Evolutionary conservation across 2,329 filamentous ascomycete species (phyloP), one percentile per base, ranked within the genome.

Genomic region (Alternaria burnsii): DNA sequence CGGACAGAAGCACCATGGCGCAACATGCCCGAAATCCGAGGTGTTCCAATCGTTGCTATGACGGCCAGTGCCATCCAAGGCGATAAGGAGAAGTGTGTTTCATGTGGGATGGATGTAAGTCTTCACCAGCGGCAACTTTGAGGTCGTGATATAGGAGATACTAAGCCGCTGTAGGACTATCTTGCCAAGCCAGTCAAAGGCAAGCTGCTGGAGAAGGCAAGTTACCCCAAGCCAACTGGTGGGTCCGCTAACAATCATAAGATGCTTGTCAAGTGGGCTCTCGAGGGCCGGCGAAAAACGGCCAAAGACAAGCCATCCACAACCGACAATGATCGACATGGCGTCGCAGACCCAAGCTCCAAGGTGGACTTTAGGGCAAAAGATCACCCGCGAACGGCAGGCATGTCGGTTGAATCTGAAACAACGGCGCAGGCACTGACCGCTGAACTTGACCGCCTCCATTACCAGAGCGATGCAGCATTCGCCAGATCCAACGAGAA

Each of bases 21-120:
- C 41, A 71, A 80, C 2, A 84, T 86, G 53, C 82, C 87, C 2
- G 77, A 78, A 18, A 75, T 86, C 4, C 82, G 84, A 55, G 82
- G 88, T 43, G 88, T 92, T 5, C 90, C 90, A 0, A 92, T 93
- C 52, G 88, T 93, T 38, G 91, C 91, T n/a, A 92, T 93, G 89
- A 93, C 91, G 0, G 91, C 90, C 5, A 91, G 88, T 4, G 91
- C 91, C 0, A 92, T 93, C 41, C 89, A 92, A 72, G 91, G 91
- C 5, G 91, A 93, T 70, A 83, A 85, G 50, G 90, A 93, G 73
- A 92, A 92, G 72, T 93, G 90, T 61, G 85, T 84, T 62, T 89
- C 89, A n/a, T 63, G 60, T 9, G 91, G 91, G 32, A 93, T 93
- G 91, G 90, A 93, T 63, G 75, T 76, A 56, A 75, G 73, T 71